Conservation (phyloP, 2,329 filamentous ascomycete species). For the Calycina herbarum region DNA sequence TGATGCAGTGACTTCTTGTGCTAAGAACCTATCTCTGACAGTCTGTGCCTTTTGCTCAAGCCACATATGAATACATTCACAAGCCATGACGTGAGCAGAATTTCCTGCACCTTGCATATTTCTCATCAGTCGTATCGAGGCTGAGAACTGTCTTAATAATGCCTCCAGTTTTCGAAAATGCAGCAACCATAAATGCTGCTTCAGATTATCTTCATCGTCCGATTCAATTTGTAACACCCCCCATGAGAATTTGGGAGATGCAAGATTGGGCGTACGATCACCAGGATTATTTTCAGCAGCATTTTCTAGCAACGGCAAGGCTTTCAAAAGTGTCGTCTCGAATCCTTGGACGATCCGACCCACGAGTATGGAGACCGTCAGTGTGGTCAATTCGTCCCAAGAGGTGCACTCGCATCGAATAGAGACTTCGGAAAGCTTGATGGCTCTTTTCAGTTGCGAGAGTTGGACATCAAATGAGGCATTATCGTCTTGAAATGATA, state of each 20-base stretch:
- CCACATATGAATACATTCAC: neutral
- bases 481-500: neutral
- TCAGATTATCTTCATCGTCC: slow-evolving; percentile 1
- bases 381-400: neutral
- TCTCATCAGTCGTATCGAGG: neutral
- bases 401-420: neutral
- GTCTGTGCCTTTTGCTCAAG: neutral
- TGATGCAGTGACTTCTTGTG: no score
- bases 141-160: neutral
- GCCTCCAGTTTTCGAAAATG: neutral
- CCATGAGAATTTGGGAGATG: neutral
- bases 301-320: neutral
- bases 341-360: neutral
- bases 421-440: neutral
- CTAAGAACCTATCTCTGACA: neutral
- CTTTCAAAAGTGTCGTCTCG: neutral
- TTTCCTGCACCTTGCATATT: neutral
- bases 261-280: neutral
- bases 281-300: no score
- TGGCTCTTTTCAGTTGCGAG: neutral
- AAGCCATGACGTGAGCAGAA: neutral
- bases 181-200: neutral
- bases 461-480: slow-evolving; percentile 2
- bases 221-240: neutral
- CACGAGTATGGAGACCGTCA: neutral